Conservation (phyloP, 176 grass and related monocot genomes). For the Urochloa ruziziensis region DNA sequence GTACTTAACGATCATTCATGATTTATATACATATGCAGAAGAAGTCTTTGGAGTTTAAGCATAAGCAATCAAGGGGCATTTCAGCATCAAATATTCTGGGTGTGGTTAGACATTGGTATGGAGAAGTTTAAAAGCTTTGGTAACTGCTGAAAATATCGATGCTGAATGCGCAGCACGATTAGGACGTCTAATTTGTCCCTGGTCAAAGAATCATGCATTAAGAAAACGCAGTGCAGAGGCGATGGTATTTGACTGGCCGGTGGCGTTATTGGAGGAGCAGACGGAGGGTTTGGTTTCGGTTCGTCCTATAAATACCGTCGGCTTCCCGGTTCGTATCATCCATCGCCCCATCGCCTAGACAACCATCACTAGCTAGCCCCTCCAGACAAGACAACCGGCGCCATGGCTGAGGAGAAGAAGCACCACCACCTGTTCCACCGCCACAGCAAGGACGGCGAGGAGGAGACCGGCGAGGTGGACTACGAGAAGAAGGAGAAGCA, state of each 20-base stretch:
- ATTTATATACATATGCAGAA: not conserved
- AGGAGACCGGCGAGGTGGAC: constrained; percentile 43
- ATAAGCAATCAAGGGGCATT: not conserved
- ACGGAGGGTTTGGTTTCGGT: not conserved
- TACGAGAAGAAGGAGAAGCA: constrained; percentile 67
- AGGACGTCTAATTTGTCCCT: not conserved
- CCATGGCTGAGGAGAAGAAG: constrained; percentile 57
- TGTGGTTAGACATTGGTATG: not conserved
- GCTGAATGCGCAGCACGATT: not conserved
- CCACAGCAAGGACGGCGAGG: constrained; percentile 33
- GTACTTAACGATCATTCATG: no score
- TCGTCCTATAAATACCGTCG: not conserved
- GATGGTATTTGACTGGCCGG: not conserved
- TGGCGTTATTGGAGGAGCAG: not conserved
- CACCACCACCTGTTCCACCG: constrained; percentile 71
- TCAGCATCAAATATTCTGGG: not conserved
- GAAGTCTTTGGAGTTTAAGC: not conserved
- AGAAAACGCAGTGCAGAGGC: not conserved
- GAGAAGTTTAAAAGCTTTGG: not conserved
- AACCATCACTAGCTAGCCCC: no score
- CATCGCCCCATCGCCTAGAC: not conserved
- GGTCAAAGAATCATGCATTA: not conserved
- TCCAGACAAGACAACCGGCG: no score
- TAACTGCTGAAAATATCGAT: not conserved
- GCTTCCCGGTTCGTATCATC: not conserved